Percentiles rank a stretch among this genome's conserved stretches.
Evolutionary conservation across 1,284 basidiomycete species (phyloP).

Genomic region (Cystobasidium pallidum): DNA sequence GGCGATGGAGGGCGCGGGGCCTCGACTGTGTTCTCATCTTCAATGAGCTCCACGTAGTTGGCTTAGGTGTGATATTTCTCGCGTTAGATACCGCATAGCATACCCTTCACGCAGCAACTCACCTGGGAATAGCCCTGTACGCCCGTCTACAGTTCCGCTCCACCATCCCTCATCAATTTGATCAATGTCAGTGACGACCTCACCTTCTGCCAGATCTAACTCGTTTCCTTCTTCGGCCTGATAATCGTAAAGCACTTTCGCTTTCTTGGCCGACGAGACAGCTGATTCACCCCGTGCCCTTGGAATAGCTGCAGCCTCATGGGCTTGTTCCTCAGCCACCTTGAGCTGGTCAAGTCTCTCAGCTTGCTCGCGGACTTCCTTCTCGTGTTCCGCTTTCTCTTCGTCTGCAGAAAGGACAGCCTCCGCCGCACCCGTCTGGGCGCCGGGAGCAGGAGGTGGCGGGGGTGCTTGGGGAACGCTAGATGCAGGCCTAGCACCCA

Average conservation of each 20-base stretch:
- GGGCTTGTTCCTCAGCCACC: conserved; percentile 32
- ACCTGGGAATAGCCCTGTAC: conserved; percentile 68
- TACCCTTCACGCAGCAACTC: conserved; percentile 45
- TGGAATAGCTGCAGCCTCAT: conserved; percentile 43
- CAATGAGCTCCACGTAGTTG: conserved; percentile 77
- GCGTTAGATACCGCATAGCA: not conserved
- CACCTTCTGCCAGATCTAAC: conserved; percentile 75
- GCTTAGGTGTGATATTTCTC: conserved; percentile 54
- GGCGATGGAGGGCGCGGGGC: conserved; percentile 56
- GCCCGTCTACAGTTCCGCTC: conserved; percentile 71
- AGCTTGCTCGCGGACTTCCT: conserved; percentile 45
- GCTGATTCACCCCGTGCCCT: conserved; percentile 32
- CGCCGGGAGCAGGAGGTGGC: conserved; percentile 31
- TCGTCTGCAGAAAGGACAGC: conserved; percentile 37
- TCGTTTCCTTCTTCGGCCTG: conserved; percentile 83
- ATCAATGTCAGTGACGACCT: conserved; percentile 78
- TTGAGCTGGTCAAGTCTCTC: conserved; percentile 44
- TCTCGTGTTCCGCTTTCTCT: conserved; percentile 31
- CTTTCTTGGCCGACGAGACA: conserved; percentile 55
- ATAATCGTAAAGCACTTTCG: conserved; percentile 72
- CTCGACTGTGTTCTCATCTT: conserved; percentile 55
- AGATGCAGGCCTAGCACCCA: conserved; percentile 8
- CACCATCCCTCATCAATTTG: conserved; percentile 91
- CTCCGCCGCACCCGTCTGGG: conserved; percentile 27
- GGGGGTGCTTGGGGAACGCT: conserved; percentile 27